Percentiles rank a stretch among this genome's conserved stretches.
These are phyloP conservation scores for Apiotrichum mycotoxinovorans DNA, from an alignment of 1,284 basidiomycete genomes.

Conservation along the genomic window DNA sequence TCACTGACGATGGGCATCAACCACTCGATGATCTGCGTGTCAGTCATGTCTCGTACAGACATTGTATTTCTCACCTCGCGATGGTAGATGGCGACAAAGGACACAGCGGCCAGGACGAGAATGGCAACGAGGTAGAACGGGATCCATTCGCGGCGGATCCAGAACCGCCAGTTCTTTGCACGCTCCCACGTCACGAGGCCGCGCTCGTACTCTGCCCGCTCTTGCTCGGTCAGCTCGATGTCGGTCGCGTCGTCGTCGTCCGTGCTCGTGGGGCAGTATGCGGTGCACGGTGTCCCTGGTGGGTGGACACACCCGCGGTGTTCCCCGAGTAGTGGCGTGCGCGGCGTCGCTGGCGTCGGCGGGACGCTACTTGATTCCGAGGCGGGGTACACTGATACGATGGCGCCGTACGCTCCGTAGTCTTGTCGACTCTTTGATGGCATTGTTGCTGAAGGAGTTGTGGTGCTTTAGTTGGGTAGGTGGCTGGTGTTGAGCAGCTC, in stretches of 20 bases:
- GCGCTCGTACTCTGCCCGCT: slow-evolving; percentile 33
- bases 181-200: slow-evolving; percentile 31
- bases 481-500: neutral
- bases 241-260: neutral
- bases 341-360: neutral
- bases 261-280: neutral
- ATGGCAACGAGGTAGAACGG: slow-evolving; percentile 24
- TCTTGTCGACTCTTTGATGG: neutral
- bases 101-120: slow-evolving; percentile 20
- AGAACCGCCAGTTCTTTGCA: slow-evolving; percentile 29
- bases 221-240: slow-evolving; percentile 21
- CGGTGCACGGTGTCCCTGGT: neutral
- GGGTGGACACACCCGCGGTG: neutral
- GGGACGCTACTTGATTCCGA: neutral
- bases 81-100: slow-evolving; percentile 33
- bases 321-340: neutral
- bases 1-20: slow-evolving; percentile 28
- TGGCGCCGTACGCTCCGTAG: slow-evolving; percentile 5
- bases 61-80: slow-evolving; percentile 19
- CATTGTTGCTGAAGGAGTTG: neutral
- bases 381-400: neutral
- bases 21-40: slow-evolving; percentile 26
- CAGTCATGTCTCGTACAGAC: neutral
- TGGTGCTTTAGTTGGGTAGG: neutral
- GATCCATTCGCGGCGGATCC: slow-evolving; percentile 31